phyloP scores from a whole-genome alignment of 2,329 filamentous ascomycete species.

The Phialophora verrucosa region DNA sequence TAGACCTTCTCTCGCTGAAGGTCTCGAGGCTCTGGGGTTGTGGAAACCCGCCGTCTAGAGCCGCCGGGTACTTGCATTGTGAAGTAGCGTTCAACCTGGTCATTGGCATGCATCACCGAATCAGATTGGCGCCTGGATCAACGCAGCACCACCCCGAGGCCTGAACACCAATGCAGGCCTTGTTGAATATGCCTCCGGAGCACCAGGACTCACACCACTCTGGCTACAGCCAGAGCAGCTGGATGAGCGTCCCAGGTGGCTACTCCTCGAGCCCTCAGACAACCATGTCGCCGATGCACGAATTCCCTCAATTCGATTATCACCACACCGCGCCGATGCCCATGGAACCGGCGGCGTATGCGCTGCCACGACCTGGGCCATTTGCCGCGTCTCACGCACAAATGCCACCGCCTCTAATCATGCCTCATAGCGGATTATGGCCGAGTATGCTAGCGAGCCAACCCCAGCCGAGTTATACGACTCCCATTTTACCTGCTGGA shows the following conservation, averaged over 20 bases:
- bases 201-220: slow-evolving; percentile 51
- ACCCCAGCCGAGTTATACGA: slow-evolving; percentile 56
- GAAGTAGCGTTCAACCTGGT: neutral
- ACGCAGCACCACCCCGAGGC: slow-evolving; percentile 17
- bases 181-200: slow-evolving; percentile 52
- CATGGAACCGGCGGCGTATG: slow-evolving; percentile 59
- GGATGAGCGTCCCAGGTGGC: slow-evolving; percentile 54
- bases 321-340: slow-evolving; percentile 64
- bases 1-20: slow-evolving; percentile 14
- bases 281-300: slow-evolving; percentile 71
- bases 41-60: slow-evolving; percentile 20
- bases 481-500: slow-evolving; percentile 63
- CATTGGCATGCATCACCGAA: slow-evolving; percentile 27
- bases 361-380: slow-evolving; percentile 62
- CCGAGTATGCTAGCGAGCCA: slow-evolving; percentile 74
- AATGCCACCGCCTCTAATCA: slow-evolving; percentile 68
- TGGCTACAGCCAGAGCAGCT: slow-evolving; percentile 52
- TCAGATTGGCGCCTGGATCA: slow-evolving; percentile 11
- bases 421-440: slow-evolving; percentile 67
- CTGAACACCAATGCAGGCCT: slow-evolving; percentile 38
- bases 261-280: slow-evolving; percentile 41
- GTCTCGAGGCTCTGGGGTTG: slow-evolving; percentile 15
- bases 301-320: slow-evolving; percentile 70
- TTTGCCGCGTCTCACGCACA: slow-evolving; percentile 55
- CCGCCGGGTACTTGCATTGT: slow-evolving; percentile 35